phyloP scores from a whole-genome alignment of 2,329 filamentous ascomycete genomes.

The Epichloe festucae region DNA sequence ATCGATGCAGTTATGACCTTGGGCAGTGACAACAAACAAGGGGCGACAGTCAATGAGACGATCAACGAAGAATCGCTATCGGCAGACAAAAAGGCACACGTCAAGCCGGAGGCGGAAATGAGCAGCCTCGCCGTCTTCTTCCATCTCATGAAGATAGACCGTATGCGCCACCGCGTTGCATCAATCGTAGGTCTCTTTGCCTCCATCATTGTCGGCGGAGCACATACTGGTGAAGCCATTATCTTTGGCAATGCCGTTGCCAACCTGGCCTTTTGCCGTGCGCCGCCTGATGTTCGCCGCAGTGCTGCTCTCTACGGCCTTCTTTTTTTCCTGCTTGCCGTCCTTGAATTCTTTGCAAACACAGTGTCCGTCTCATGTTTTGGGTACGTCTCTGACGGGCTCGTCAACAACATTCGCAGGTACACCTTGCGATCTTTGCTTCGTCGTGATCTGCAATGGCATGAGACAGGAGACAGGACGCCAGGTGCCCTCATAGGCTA shows the following conservation, averaged over 20 bases:
- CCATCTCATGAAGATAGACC: neutral
- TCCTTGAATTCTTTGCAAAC: slow-evolving; percentile 34
- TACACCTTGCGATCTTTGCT: slow-evolving; percentile 52
- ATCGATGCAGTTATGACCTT: neutral
- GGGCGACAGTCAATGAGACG: neutral
- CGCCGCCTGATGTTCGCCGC: slow-evolving; percentile 22
- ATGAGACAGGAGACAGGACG: slow-evolving; percentile 50
- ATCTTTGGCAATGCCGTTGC: slow-evolving; percentile 31
- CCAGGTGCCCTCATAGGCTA: slow-evolving; percentile 50
- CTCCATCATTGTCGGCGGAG: slow-evolving; percentile 38
- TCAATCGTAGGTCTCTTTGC: neutral
- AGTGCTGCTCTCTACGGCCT: slow-evolving; percentile 36
- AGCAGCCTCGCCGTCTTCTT: neutral
- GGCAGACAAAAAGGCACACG: slow-evolving; percentile 11
- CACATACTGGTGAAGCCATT: slow-evolving; percentile 40
- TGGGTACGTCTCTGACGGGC: slow-evolving; percentile 41
- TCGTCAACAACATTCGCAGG: slow-evolving; percentile 50
- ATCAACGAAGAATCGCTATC: neutral
- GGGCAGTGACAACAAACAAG: neutral
- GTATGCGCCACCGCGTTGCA: neutral
- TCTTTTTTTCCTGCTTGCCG: slow-evolving; percentile 41
- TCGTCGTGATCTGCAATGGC: slow-evolving; percentile 57
- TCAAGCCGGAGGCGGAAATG: slow-evolving; percentile 11
- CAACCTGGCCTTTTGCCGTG: slow-evolving; percentile 32
- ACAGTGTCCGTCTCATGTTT: slow-evolving; percentile 38